Evolutionary conservation across 495 filamentous ascomycete genomes (phyloP).

Genomic region (Penicillium mononematosum): DNA sequence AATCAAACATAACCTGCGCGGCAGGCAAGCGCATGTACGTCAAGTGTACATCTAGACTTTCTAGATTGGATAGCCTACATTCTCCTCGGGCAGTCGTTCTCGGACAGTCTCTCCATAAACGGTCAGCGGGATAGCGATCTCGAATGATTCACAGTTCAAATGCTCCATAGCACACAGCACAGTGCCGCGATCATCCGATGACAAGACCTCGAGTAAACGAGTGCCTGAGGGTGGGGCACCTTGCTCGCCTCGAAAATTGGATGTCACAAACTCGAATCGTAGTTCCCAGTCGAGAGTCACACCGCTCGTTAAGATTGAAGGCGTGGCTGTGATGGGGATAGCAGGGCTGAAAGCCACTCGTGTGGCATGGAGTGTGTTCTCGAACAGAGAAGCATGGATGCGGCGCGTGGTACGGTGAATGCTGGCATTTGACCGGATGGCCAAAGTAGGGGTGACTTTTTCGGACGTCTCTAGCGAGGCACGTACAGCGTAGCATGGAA

Average conservation of each 20-base stretch:
- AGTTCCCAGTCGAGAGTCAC: slow-evolving; percentile 84
- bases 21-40: slow-evolving; percentile 4
- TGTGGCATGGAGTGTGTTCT: slow-evolving; percentile 75
- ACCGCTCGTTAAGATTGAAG: slow-evolving; percentile 84
- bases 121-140: slow-evolving; percentile 76
- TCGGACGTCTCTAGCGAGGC: slow-evolving; percentile 77
- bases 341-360: slow-evolving; percentile 77
- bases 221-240: slow-evolving; percentile 37
- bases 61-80: slow-evolving; percentile 48
- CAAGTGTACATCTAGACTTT: background rate
- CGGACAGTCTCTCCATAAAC: slow-evolving; percentile 73
- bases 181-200: slow-evolving; percentile 73
- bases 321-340: slow-evolving; percentile 77
- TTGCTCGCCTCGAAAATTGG: slow-evolving; percentile 38
- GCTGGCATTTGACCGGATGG: slow-evolving; percentile 78
- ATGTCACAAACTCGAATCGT: slow-evolving; percentile 83
- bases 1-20: slow-evolving; percentile 11
- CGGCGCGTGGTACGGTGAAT: slow-evolving; percentile 82
- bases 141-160: slow-evolving; percentile 82
- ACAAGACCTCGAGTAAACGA: slow-evolving; percentile 48
- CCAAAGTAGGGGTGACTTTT: slow-evolving; percentile 71
- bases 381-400: slow-evolving; percentile 70
- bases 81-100: slow-evolving; percentile 44
- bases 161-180: slow-evolving; percentile 71
- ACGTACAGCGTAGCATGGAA: slow-evolving; percentile 77